A percentile compares a stretch with the other conserved stretches of the same genome.
Evolutionary conservation across 164 flowering plant species (phyloP).

Genomic region (Umbilicus rupestris): DNA sequence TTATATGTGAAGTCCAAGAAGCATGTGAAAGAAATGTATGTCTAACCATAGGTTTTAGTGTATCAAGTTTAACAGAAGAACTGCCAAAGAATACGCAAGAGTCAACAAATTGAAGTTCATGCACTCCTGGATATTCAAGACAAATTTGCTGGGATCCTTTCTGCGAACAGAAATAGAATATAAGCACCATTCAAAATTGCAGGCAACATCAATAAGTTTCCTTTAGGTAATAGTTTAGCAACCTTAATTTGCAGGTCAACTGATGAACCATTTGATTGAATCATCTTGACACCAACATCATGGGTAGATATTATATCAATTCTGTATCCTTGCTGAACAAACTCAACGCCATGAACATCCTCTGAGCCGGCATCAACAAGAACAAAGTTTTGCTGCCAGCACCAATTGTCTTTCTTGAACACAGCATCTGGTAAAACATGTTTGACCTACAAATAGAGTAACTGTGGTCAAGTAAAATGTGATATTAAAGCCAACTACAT

Average conservation of each 20-base stretch:
- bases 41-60: conserved; percentile 44
- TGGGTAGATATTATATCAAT: conserved; percentile 65
- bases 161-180: conserved; percentile 32
- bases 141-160: conserved; percentile 76
- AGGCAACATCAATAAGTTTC: neutral
- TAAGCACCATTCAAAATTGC: neutral
- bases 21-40: conserved; percentile 8
- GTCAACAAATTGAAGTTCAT: conserved; percentile 74
- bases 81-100: conserved; percentile 88
- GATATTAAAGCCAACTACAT: neutral
- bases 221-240: neutral
- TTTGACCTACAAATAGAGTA: conserved; percentile 39
- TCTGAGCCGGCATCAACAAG: conserved; percentile 77
- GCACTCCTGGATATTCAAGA: conserved; percentile 66
- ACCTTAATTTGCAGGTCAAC: conserved; percentile 72
- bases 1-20: neutral
- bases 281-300: conserved; percentile 59
- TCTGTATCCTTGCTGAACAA: conserved; percentile 90
- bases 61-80: conserved; percentile 57
- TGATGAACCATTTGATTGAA: conserved; percentile 42
- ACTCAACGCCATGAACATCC: conserved; percentile 51
- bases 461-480: neutral
- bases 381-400: conserved; percentile 72
- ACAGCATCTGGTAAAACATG: conserved; percentile 26
- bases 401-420: conserved; percentile 71